Conservation (phyloP, 352 stramenopile species). For the Phytophthora meadii region DNA sequence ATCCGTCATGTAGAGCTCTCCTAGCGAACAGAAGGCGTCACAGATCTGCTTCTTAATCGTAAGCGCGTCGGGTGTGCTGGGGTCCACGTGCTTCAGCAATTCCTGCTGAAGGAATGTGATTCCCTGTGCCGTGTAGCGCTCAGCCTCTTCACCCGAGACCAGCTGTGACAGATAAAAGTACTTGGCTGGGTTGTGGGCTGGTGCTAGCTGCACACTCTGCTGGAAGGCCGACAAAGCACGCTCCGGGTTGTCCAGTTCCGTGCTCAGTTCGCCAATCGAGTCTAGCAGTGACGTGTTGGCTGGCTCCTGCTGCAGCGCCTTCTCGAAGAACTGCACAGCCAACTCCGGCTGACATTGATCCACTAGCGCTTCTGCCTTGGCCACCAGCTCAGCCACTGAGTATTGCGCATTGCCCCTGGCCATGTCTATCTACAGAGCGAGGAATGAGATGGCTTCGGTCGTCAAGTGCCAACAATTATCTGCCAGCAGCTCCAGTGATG, state of each 20-base stretch:
- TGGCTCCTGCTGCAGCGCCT: conserved; percentile 74
- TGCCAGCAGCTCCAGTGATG: conserved; percentile 24
- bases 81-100: conserved; percentile 50
- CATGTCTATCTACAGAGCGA: conserved; percentile 27
- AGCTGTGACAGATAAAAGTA: conserved; percentile 90
- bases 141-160: conserved; percentile 72
- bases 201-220: conserved; percentile 70
- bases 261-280: conserved; percentile 81
- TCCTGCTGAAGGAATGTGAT: conserved; percentile 73
- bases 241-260: conserved; percentile 84
- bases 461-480: conserved; percentile 12
- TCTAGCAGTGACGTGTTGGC: conserved; percentile 76
- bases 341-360: conserved; percentile 87
- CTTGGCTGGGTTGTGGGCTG: conserved; percentile 79
- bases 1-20: conserved; percentile 98
- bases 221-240: conserved; percentile 77
- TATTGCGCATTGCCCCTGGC: conserved; percentile 43
- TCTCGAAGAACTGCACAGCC: conserved; percentile 87
- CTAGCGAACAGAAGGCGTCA: conserved; percentile 94
- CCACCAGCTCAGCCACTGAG: conserved; percentile 74
- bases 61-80: conserved; percentile 55
- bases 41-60: conserved; percentile 93
- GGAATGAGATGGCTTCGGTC: conserved; percentile 7
- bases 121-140: conserved; percentile 73
- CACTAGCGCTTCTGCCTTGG: conserved; percentile 85